These are phyloP conservation scores for Penicillium sp. DNA, from an alignment of 2,329 filamentous ascomycete genomes.

Conservation along the genomic window DNA sequence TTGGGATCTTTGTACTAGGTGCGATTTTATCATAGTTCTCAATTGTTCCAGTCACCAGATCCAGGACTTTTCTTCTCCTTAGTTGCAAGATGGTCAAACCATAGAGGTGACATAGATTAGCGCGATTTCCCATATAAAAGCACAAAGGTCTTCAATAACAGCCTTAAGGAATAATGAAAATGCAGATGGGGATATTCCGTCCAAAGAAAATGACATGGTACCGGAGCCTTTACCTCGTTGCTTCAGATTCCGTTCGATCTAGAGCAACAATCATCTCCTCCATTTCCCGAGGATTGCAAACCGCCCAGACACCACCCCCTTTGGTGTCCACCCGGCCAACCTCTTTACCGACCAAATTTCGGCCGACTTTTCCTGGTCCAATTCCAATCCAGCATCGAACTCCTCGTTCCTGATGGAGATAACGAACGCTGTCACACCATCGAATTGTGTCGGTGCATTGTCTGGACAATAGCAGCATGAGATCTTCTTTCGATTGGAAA, in stretches of 20 bases:
- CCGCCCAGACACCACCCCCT: conserved; percentile 90
- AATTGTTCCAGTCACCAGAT: background rate
- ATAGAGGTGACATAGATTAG: background rate
- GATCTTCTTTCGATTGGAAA: conserved; percentile 71
- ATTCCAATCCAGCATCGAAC: conserved; percentile 88
- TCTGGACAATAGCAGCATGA: conserved; percentile 77
- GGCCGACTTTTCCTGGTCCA: conserved; percentile 88
- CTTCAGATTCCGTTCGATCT: conserved; percentile 62
- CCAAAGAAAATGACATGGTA: background rate
- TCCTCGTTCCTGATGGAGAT: conserved; percentile 79
- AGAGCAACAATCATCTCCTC: conserved; percentile 68
- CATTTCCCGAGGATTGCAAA: conserved; percentile 77
- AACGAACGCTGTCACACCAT: conserved; percentile 94
- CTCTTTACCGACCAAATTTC: conserved; percentile 93
- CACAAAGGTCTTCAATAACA: background rate
- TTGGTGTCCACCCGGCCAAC: conserved; percentile 82
- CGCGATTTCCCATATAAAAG: background rate
- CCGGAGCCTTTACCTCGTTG: conserved; percentile 1
- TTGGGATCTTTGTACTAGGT: too few relatives aligned
- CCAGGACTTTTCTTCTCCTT: background rate
- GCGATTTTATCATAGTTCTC: conserved; percentile 34
- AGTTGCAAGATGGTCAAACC: background rate
- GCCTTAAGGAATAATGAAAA: background rate
- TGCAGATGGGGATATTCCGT: background rate
- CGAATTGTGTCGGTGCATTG: conserved; percentile 89